phyloP scores from a whole-genome alignment of 1,139 yeast species.

The Yarrowia galli region DNA sequence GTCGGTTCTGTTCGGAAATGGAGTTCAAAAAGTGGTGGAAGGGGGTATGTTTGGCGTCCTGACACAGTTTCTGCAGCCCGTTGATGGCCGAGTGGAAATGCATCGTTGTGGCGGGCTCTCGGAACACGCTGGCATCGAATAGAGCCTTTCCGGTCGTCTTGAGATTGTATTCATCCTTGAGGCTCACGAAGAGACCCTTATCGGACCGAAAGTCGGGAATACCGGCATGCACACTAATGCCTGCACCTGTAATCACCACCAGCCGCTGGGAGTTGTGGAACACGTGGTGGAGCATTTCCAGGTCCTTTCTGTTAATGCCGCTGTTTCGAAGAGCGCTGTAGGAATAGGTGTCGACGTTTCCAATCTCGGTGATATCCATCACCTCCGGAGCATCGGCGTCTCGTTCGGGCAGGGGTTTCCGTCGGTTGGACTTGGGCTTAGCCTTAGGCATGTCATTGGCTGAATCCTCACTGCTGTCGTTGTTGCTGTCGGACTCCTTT shows the following conservation, averaged over 20 bases:
- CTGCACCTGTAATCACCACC: slow-evolving; percentile 76
- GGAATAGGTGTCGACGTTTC: slow-evolving; percentile 11
- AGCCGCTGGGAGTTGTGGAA: slow-evolving; percentile 50
- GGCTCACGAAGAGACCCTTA: slow-evolving; percentile 74
- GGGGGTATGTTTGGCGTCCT: slow-evolving; percentile 69
- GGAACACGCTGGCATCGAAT: slow-evolving; percentile 80
- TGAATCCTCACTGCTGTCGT: slow-evolving; percentile 8
- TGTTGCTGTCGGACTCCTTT: slow-evolving; percentile 3
- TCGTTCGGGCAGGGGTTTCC: slow-evolving; percentile 32
- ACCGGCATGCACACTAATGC: slow-evolving; percentile 88
- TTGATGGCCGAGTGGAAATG: slow-evolving; percentile 78
- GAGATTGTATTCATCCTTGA: slow-evolving; percentile 56
- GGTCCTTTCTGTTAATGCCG: slow-evolving; percentile 42
- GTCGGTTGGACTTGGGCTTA: slow-evolving; percentile 25
- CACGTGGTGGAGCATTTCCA: slow-evolving; percentile 47
- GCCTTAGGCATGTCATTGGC: slow-evolving; percentile 23
- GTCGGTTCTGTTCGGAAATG: slow-evolving; percentile 66
- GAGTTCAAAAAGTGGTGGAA: slow-evolving; percentile 71
- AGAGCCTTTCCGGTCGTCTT: slow-evolving; percentile 72
- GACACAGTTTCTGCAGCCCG: slow-evolving; percentile 64
- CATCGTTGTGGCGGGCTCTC: slow-evolving; percentile 65
- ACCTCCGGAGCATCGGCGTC: slow-evolving; percentile 14
- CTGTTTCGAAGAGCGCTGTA: slow-evolving; percentile 20
- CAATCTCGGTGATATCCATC: slow-evolving; percentile 6
- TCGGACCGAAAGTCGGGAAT: slow-evolving; percentile 88